phyloP scores from a whole-genome alignment of 2,329 filamentous ascomycete species.

The Alternaria solani region DNA sequence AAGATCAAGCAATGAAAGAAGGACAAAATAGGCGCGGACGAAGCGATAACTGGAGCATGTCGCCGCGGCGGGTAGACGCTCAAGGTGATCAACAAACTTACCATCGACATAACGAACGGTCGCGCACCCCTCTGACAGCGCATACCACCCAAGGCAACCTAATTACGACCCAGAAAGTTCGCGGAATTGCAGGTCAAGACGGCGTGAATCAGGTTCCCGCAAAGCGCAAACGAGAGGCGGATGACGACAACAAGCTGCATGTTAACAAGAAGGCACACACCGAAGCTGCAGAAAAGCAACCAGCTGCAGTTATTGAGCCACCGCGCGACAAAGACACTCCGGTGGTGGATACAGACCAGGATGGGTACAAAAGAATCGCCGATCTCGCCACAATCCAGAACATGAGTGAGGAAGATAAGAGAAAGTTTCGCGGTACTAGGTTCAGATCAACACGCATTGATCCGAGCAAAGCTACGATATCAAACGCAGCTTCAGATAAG shows the following conservation, averaged over 20 bases:
- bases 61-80: constrained; percentile 1
- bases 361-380: background rate
- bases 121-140: background rate
- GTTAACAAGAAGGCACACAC: background rate
- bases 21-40: background rate
- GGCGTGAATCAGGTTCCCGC: background rate
- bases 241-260: background rate
- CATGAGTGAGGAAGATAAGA: constrained; percentile 6
- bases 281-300: background rate
- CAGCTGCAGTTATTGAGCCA: background rate
- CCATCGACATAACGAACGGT: background rate
- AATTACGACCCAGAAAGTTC: background rate
- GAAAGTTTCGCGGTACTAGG: background rate
- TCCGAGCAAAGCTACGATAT: background rate
- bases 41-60: background rate
- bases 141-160: background rate
- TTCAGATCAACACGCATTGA: background rate
- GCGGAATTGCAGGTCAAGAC: background rate
- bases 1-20: background rate
- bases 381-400: background rate
- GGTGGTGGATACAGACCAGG: background rate
- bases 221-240: constrained; percentile 4
- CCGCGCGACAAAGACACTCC: no score
- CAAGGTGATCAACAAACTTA: background rate
- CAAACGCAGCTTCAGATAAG: background rate